phyloP scores from a whole-genome alignment of 2,329 filamentous ascomycete species.

The Botryosphaeria dothidea region DNA sequence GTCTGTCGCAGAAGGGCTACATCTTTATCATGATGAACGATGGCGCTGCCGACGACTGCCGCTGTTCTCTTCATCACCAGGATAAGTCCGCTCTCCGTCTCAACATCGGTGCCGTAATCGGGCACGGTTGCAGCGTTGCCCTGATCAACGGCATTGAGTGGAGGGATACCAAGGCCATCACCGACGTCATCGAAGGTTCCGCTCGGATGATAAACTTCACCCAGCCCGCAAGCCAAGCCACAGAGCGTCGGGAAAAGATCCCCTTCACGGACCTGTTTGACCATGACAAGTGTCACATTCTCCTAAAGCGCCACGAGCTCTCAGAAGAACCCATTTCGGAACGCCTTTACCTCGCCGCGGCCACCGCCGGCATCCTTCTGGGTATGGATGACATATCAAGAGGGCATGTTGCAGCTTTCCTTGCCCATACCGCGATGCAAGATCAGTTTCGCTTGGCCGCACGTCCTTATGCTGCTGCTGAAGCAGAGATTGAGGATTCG shows the following conservation, averaged over 20 bases:
- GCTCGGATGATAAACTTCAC: not conserved
- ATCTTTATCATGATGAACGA: conserved; percentile 73
- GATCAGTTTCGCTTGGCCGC: not conserved
- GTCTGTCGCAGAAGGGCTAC: conserved; percentile 55
- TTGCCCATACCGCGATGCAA: not conserved
- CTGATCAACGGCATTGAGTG: conserved; percentile 66
- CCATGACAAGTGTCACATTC: not conserved
- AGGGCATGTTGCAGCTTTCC: not conserved
- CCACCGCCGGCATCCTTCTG: not conserved
- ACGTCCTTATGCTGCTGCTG: not conserved
- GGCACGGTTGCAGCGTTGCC: conserved; percentile 60
- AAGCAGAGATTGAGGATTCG: not conserved
- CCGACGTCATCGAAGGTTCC: not conserved
- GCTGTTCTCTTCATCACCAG: not conserved
- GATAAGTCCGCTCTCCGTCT: not conserved
- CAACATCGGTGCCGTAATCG: conserved; percentile 55
- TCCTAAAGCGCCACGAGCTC: not conserved
- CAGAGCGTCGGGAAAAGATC: not conserved
- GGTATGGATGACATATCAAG: not conserved
- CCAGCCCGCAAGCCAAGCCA: not conserved
- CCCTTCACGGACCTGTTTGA: not conserved
- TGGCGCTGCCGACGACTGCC: conserved; percentile 43
- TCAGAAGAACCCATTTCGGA: not conserved
- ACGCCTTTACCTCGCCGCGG: not conserved
- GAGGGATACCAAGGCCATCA: conserved; percentile 57